Base-by-base conservation (phyloP, 768 basidiomycete genomes). In the Collybia sp. region DNA sequence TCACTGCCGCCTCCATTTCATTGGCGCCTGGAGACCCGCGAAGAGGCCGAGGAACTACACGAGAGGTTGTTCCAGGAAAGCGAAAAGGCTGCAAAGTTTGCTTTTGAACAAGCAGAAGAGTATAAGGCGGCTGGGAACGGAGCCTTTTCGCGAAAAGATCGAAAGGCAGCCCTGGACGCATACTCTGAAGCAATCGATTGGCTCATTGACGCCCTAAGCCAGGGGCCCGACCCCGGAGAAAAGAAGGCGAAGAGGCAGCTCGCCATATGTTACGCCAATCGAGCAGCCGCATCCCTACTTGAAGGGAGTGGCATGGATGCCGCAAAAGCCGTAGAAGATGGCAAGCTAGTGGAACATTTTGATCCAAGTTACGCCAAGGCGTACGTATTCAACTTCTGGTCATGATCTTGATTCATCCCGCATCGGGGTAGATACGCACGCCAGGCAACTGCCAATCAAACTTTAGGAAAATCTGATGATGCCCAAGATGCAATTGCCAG, bases 1-100 rank as follows among this genome's bases (percentile, higher is more conserved):
- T 63, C 66, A 0, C 61, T 70, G n/a, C 68, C 68, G 3, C 42
- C 51, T 6, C 67, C 67, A 11, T 67, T 70, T 49, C 51, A 54
- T 17, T 69, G 66, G 64, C 52, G 65, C 2, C 30, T 66, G 6
- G 66, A 68, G 47, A 69, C 63, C 1, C 45, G 30, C 12, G 56
- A 65, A 46, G 66, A 65, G 47, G 64, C 62, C 12, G 50, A 58
- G 11, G 55, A 49, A n/a, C 53, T 66, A 6, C 53, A 52, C 11
- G 54, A 60, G 10, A 62, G 66, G 11, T 54, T 67, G 8, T 53
- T 59, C 47, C 39, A 53, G 12, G 48, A 59, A 12, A 67, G 66
- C 41, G 47, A 60, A 39, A 30, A 50, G 31, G 62, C 59, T 11
- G 53, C 63, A 13, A 43, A 46, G 15, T 45, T 48, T 6, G 50